Conservation (phyloP, 805 yeast genomes). For the Lipomyces sp. region DNA sequence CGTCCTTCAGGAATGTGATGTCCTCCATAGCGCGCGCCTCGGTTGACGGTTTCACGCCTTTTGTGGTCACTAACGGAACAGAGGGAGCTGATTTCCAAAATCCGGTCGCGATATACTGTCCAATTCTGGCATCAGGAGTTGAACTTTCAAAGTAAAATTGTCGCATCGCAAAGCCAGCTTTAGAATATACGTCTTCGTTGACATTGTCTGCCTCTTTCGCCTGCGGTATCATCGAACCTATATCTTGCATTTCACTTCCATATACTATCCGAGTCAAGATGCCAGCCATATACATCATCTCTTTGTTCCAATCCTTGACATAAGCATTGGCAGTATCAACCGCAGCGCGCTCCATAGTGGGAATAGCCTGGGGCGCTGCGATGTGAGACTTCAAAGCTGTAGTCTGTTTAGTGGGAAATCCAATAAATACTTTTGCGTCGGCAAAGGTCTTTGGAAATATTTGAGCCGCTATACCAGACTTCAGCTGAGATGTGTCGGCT, state of each 20-base stretch:
- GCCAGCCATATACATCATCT: constrained; percentile 49
- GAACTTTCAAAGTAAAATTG: constrained; percentile 45
- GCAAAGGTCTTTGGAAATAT: constrained; percentile 46
- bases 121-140: constrained; percentile 48
- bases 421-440: constrained; percentile 50
- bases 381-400: constrained; percentile 48
- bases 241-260: constrained; percentile 44
- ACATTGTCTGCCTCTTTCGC: constrained; percentile 13
- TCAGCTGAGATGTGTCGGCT: constrained; percentile 42
- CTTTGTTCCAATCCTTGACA: constrained; percentile 50
- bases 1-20: constrained; percentile 38
- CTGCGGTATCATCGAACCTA: constrained; percentile 19
- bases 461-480: constrained; percentile 46
- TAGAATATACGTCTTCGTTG: constrained; percentile 17
- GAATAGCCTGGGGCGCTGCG: constrained; percentile 49
- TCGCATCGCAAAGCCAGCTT: constrained; percentile 42
- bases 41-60: constrained; percentile 44
- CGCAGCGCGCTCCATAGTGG: constrained; percentile 52
- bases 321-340: constrained; percentile 49
- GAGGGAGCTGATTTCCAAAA: constrained; percentile 45
- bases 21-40: constrained; percentile 43
- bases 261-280: constrained; percentile 46
- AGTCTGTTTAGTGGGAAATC: constrained; percentile 51
- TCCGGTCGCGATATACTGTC: constrained; percentile 45
- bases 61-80: constrained; percentile 44